Percentiles rank a stretch among this genome's conserved stretches.
These are phyloP conservation scores for Trichoderma semiorbis DNA, from an alignment of 2,329 filamentous ascomycete genomes.

Conservation along the genomic window DNA sequence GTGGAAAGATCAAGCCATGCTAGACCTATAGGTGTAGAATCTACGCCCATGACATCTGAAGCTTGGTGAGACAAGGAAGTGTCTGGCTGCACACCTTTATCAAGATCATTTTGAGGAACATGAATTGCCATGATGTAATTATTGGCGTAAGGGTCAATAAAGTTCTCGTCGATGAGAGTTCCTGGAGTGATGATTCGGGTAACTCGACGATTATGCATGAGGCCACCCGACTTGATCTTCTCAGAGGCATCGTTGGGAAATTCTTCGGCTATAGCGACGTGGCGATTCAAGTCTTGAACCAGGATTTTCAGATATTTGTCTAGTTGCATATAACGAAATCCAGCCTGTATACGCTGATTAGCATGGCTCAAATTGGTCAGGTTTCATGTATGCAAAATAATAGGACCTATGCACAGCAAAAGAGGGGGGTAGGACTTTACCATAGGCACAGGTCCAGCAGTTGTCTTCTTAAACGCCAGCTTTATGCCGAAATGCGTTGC, in stretches of 20 bases:
- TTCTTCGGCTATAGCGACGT: conserved; percentile 93
- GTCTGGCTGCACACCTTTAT: neutral
- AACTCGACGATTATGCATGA: conserved; percentile 81
- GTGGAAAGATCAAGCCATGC: conserved; percentile 96
- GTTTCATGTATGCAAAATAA: neutral
- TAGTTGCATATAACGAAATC: conserved; percentile 89
- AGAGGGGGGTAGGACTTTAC: conserved; percentile 41
- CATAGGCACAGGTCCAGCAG: conserved; percentile 78
- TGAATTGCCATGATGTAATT: conserved; percentile 88
- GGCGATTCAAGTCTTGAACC: conserved; percentile 84
- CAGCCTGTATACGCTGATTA: conserved; percentile 54
- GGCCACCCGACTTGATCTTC: conserved; percentile 69
- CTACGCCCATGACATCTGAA: neutral
- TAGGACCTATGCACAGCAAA: conserved; percentile 20
- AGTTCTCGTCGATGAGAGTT: conserved; percentile 94
- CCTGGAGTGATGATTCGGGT: conserved; percentile 88
- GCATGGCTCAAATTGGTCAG: neutral
- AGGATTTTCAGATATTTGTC: conserved; percentile 90
- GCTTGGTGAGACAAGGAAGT: neutral
- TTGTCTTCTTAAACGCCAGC: conserved; percentile 76
- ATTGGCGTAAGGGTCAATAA: conserved; percentile 90
- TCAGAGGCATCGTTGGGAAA: conserved; percentile 70
- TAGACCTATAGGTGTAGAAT: conserved; percentile 58
- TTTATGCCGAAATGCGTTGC: conserved; percentile 86
- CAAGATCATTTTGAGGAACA: conserved; percentile 32